Base-by-base conservation (phyloP, 306 rosid species). In the Trifolium subterraneum region DNA sequence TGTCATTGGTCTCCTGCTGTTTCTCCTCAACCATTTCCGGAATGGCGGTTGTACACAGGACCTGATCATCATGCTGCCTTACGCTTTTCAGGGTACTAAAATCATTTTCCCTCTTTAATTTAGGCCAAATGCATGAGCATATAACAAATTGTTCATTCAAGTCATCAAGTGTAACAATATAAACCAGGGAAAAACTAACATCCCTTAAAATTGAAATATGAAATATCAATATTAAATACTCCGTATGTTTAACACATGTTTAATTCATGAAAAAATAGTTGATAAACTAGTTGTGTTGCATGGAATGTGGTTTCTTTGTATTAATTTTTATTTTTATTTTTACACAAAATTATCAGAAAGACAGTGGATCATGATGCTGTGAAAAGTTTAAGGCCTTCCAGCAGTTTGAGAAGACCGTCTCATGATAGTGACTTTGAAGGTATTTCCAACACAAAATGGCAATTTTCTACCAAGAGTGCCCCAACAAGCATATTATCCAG, bases 401-500 rank as follows among this genome's bases (percentile, higher is more conserved):
- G 79, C 52, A 79, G 80, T 71, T 64, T 69, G 29, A 74, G 82
- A 58, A 64, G 78, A 61, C 41, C 72, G n/a, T 78, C 70, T 51
- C 58, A 48, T 59, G 90, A 84, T 59, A 45, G 19, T 45, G 82
- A 78, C 13, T 39, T 15, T 44, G 86, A 82, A 52, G 42, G 31
- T 73, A 78, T 39, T 39, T 35, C 10, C 69, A 77, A 85, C 80
- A 77, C 31, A 41, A 87, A 82, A 20, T 59, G 45, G 77, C 85
- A 72, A 25, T 71, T 39, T 72, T 38, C 83, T 50, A 79, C 88
- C 61, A 88, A 72, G 90, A 94, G 99, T 80, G 96, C 97, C 13
- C 99, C 97, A 8, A 81, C 89, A 6, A 93, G 95, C 73, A 84
- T 75, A 56, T 76, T 78, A n/a, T 84, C 96, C 4, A 91, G 96